phyloP scores from a whole-genome alignment of 805 yeast genomes.

The Barnettozyma wickerhamii region DNA sequence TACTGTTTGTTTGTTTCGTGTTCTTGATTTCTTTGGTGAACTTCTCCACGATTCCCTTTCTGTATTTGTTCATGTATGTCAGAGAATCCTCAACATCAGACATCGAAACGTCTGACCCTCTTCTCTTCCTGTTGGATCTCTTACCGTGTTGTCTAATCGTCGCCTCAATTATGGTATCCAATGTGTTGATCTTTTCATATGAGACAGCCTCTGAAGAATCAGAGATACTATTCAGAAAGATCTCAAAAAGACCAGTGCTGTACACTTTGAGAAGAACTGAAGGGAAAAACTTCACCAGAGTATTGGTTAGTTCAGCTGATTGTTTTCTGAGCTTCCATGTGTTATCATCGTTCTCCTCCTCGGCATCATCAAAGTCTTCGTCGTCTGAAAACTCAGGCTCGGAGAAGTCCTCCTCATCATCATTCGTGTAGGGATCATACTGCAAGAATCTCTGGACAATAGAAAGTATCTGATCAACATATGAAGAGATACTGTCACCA shows the following conservation, averaged over 20 bases:
- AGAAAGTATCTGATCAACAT: constrained; percentile 26
- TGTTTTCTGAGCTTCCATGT: constrained; percentile 63
- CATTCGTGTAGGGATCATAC: constrained; percentile 44
- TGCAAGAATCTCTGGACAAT: constrained; percentile 29
- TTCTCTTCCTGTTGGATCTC: constrained; percentile 26
- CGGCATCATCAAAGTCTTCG: constrained; percentile 32
- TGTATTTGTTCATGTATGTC: constrained; percentile 16
- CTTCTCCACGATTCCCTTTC: constrained; percentile 18
- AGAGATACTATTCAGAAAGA: constrained; percentile 31
- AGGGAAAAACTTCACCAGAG: constrained; percentile 37
- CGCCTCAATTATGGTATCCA: constrained; percentile 35
- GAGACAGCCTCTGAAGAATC: constrained; percentile 50
- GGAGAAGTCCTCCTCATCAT: constrained; percentile 32
- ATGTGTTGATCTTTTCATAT: constrained; percentile 41
- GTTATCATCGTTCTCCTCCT: constrained; percentile 42
- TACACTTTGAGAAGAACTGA: constrained; percentile 31
- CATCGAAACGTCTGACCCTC: constrained; percentile 39
- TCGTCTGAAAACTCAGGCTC: constrained; percentile 45
- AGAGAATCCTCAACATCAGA: constrained; percentile 26
- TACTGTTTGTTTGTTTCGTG: constrained; percentile 22
- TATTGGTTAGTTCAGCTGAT: constrained; percentile 39
- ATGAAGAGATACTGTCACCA: constrained; percentile 29
- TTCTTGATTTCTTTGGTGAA: constrained; percentile 25
- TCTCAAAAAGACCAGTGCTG: constrained; percentile 26
- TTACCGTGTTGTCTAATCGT: constrained; percentile 20